These are phyloP conservation scores for Trypanosoma caninum DNA, from an alignment of 208 protist genomes.

Conservation along the genomic window DNA sequence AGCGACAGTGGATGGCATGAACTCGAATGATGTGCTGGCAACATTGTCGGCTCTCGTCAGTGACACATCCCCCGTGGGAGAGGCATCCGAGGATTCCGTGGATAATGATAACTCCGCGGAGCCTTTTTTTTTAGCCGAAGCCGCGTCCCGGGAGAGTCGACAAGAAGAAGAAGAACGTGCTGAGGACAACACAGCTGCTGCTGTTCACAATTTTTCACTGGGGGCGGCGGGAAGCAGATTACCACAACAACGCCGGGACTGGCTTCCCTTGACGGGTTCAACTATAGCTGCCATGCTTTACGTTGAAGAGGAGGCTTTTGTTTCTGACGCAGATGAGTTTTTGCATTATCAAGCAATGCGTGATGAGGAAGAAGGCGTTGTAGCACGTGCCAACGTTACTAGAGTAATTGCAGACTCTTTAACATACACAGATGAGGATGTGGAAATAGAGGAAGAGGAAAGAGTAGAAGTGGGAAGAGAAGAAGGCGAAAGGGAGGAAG, in stretches of 20 bases:
- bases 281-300: too few relatives aligned
- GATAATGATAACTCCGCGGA: neutral
- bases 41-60: neutral
- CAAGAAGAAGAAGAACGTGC: too few relatives aligned
- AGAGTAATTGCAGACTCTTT: neutral
- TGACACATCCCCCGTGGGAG: neutral
- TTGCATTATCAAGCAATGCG: too few relatives aligned
- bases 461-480: neutral
- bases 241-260: too few relatives aligned
- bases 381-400: too few relatives aligned
- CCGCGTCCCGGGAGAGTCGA: neutral
- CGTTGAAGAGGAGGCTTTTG: too few relatives aligned
- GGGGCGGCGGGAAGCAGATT: too few relatives aligned
- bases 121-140: neutral
- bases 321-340: too few relatives aligned
- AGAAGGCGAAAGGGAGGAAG: neutral
- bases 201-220: too few relatives aligned
- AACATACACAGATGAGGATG: constrained; percentile 4
- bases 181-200: too few relatives aligned
- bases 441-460: constrained; percentile 2
- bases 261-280: too few relatives aligned
- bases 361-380: neutral
- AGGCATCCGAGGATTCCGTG: neutral
- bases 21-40: neutral
- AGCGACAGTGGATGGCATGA: neutral